Conservation (phyloP, 768 basidiomycete genomes). For the Lactarius vividus region DNA sequence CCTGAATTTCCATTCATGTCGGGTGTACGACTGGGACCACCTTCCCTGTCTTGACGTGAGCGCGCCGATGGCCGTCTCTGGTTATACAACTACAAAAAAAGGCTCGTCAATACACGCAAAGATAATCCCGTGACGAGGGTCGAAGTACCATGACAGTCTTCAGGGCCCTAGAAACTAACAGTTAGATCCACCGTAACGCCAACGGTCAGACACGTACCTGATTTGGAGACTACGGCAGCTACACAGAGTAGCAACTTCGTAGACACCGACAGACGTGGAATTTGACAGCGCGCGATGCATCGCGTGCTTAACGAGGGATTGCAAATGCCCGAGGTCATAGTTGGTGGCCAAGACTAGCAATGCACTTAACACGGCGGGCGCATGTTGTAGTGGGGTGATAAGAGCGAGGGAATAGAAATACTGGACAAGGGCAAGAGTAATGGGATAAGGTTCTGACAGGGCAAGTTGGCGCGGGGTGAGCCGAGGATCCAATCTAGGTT, state of each 20-base stretch:
- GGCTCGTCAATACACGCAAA: constrained; percentile 25
- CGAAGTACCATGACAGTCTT: constrained; percentile 75
- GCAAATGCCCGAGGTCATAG: constrained; percentile 75
- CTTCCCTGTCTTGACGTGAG: constrained; percentile 47
- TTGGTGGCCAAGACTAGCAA: constrained; percentile 80
- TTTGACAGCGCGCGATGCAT: constrained; percentile 88
- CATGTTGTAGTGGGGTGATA: constrained; percentile 87
- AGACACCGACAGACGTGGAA: constrained; percentile 84
- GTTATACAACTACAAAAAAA: constrained; percentile 61
- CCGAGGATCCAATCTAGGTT: constrained; percentile 68
- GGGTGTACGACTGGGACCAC: constrained; percentile 28
- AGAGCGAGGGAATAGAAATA: constrained; percentile 90
- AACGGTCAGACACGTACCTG: constrained; percentile 46
- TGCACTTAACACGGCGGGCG: constrained; percentile 84
- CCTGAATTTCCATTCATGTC: constrained; percentile 31
- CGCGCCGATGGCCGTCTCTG: constrained; percentile 69
- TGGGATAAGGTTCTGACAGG: constrained; percentile 86
- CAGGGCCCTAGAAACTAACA: constrained; percentile 49
- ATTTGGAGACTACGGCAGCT: constrained; percentile 88
- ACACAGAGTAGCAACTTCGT: constrained; percentile 92
- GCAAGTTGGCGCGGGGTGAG: constrained; percentile 75
- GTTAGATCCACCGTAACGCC: constrained; percentile 19
- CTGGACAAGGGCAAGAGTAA: constrained; percentile 85
- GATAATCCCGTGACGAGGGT: constrained; percentile 6
- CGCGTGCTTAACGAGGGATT: constrained; percentile 83